Base-by-base conservation (phyloP, 129 eudicot species). In the Centrapalus pauciflorus region DNA sequence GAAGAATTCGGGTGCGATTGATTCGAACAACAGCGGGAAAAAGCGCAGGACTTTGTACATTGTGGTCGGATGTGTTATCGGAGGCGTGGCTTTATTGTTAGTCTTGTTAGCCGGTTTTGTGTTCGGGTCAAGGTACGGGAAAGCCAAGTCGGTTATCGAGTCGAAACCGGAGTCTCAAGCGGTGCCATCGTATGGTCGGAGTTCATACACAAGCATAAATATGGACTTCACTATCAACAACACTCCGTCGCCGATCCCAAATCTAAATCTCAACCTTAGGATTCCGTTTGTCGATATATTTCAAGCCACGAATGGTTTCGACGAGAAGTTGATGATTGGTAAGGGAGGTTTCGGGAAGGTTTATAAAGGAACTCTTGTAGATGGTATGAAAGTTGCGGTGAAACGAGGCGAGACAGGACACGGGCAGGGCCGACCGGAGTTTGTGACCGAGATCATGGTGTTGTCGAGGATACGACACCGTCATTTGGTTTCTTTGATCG, bases 331-430 rank as follows among this genome's bases (percentile, higher is more conserved):
- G 35, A 64, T 74, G 70, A 80, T 88, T 9, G 96, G 96, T 1
- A 73, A 59, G 30, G 96, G 96, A 0, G 96, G 96, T 0, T 85
- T 88, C 9, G 96, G 96, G 61, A 82, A 75, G 70, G 96, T 88
- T 4, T 85, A 82, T 33, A 82, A 55, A 64, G 96, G 89, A 12
- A 72, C 64, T 12, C 77, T 88, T 16, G 45, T 29, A 2, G 57
- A 62, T n/a, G 96, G 93, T 2, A 26, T 14, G 5, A 74, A 46
- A 41, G 87, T 89, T 7, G 96, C 96, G 8, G 77, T 89, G 2
- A 89, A 89, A 69, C 52, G 90, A 19, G 77, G 84, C 10, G 71
- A 76, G n/a, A 66, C 78, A 0, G 85, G 85, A 1, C 81, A 76
- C 5, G 82, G 83, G 2, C 94, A 85, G 7, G 96, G 94, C 24